Evolutionary conservation across 345 rosid genomes (phyloP).

Genomic region (Citropsis articulata): DNA sequence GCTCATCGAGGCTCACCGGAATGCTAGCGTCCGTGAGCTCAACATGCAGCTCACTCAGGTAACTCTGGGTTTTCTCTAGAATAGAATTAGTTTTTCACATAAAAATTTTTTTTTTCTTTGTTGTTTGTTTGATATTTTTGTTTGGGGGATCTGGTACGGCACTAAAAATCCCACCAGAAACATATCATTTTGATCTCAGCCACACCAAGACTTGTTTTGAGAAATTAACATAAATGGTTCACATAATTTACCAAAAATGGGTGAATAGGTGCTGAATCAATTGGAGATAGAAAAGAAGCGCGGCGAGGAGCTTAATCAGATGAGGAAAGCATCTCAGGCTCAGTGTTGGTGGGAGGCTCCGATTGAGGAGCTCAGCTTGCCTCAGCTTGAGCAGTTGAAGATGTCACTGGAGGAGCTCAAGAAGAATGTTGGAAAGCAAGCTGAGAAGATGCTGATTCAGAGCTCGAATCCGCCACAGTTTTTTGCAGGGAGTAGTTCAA

Average conservation of each 20-base stretch:
- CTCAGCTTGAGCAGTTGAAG: conserved; percentile 38
- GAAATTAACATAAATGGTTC: neutral
- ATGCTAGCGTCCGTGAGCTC: conserved; percentile 40
- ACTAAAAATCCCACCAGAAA: no score
- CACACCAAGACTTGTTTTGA: neutral
- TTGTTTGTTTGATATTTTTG: no score
- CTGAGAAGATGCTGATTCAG: conserved; percentile 23
- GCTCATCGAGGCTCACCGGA: conserved; percentile 46
- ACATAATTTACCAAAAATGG: neutral
- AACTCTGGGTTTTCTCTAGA: no score
- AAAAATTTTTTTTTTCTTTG: no score
- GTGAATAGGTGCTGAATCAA: conserved; percentile 24
- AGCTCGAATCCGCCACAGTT: conserved; percentile 11
- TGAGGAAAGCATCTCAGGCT: conserved; percentile 18
- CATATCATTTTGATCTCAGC: no score
- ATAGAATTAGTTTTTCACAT: no score
- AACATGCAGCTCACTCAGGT: conserved; percentile 37
- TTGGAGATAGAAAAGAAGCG: conserved; percentile 47
- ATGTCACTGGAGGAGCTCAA: conserved; percentile 35
- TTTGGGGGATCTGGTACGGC: no score
- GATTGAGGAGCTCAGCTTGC: conserved; percentile 19
- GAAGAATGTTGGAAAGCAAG: conserved; percentile 32
- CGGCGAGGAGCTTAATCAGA: conserved; percentile 33
- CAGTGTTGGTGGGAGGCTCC: conserved; percentile 58
- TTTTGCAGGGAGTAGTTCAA: conserved; percentile 16